phyloP scores from a whole-genome alignment of 1,139 yeast species.

The Arxiozyma telluris region DNA sequence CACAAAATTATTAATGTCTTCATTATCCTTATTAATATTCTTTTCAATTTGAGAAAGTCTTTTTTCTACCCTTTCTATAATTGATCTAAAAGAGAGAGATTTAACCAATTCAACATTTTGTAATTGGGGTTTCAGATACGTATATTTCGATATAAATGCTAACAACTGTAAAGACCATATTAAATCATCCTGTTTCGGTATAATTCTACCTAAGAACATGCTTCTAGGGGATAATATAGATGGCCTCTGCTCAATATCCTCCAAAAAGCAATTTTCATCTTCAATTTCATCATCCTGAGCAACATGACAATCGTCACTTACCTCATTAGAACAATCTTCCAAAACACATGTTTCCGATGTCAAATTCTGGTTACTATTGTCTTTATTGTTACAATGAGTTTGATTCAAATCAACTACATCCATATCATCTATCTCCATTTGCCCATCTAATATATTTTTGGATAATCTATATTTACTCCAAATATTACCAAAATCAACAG shows the following conservation, averaged over 20 bases:
- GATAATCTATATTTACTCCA: conserved; percentile 10
- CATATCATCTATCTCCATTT: not conserved
- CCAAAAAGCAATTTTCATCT: conserved; percentile 11
- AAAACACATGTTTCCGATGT: conserved; percentile 2
- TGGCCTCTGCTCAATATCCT: conserved; percentile 12
- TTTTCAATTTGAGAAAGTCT: conserved; percentile 6
- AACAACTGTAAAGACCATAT: conserved; percentile 86
- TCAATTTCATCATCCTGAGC: conserved; percentile 2
- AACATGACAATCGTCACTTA: too few relatives aligned
- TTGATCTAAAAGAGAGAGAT: conserved; percentile 30
- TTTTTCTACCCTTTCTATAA: conserved; percentile 18
- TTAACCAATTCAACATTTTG: conserved; percentile 63
- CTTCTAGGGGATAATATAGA: conserved; percentile 44
- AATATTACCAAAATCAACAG: conserved; percentile 19
- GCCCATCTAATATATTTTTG: not conserved
- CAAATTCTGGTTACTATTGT: conserved; percentile 2
- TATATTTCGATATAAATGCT: conserved; percentile 89
- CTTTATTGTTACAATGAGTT: not conserved
- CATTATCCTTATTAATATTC: not conserved
- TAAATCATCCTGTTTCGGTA: conserved; percentile 88
- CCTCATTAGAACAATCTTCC: not conserved
- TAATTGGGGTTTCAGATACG: conserved; percentile 62
- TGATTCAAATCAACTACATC: not conserved
- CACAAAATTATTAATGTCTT: not conserved
- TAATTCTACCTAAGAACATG: conserved; percentile 65